phyloP scores from a whole-genome alignment of 495 filamentous ascomycete species.

The Polyplosphaeria fusca region DNA sequence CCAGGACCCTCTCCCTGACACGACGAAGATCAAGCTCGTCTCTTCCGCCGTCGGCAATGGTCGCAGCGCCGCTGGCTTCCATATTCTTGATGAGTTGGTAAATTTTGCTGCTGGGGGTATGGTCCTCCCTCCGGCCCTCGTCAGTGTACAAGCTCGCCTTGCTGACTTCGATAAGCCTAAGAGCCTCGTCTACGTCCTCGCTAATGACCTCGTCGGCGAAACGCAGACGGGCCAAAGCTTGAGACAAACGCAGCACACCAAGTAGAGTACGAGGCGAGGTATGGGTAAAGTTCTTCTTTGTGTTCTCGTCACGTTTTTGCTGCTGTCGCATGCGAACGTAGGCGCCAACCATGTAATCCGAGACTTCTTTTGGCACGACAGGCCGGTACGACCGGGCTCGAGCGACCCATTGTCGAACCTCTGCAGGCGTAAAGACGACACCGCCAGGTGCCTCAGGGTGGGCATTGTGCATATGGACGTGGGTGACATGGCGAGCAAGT shows the following conservation, averaged over 20 bases:
- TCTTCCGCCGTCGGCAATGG: constrained; percentile 63
- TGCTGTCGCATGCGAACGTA: constrained; percentile 89
- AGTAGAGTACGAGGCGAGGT: constrained; percentile 90
- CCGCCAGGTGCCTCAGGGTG: constrained; percentile 71
- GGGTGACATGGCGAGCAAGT: constrained; percentile 91
- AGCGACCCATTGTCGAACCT: constrained; percentile 93
- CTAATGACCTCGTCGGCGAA: constrained; percentile 79
- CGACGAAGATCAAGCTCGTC: constrained; percentile 81
- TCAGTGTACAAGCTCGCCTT: constrained; percentile 81
- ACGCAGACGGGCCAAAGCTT: constrained; percentile 89
- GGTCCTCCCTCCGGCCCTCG: constrained; percentile 57
- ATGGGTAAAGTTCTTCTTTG: constrained; percentile 86
- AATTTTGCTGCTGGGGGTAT: constrained; percentile 83
- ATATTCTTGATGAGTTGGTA: constrained; percentile 87
- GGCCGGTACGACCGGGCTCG: constrained; percentile 87
- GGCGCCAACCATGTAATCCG: constrained; percentile 93
- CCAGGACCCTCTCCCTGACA: constrained; percentile 84
- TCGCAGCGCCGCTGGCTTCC: constrained; percentile 76
- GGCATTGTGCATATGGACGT: constrained; percentile 94
- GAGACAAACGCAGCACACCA: constrained; percentile 86
- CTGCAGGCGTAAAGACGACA: constrained; percentile 80
- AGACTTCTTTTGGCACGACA: constrained; percentile 73
- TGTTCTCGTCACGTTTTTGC: constrained; percentile 82
- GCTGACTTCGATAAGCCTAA: constrained; percentile 85
- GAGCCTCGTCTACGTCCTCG: constrained; percentile 93